Evolutionary conservation across 352 stramenopile species (phyloP).

Genomic region (Globisporangium megalacanthum): DNA sequence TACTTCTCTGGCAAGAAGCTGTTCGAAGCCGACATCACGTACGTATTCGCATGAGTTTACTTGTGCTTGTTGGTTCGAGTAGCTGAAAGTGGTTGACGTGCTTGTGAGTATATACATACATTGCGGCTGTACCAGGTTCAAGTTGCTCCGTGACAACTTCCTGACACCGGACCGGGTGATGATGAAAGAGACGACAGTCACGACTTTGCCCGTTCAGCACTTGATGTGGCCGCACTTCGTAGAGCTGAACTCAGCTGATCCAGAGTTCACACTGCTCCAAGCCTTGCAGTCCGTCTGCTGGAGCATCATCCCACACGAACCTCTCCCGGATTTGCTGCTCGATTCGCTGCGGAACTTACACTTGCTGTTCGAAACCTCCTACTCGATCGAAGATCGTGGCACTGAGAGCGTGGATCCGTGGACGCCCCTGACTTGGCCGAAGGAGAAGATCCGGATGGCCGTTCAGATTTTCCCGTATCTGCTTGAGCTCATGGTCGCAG

Average conservation of each 20-base stretch:
- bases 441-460: slow-evolving; percentile 30
- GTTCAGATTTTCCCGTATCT: slow-evolving; percentile 29
- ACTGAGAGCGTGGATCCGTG: not conserved
- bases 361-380: slow-evolving; percentile 15
- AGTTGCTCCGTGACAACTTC: slow-evolving; percentile 52
- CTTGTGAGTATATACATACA: not conserved
- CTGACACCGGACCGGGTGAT: slow-evolving; percentile 37
- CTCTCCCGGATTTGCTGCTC: slow-evolving; percentile 32
- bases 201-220: slow-evolving; percentile 9
- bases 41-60: slow-evolving; percentile 1
- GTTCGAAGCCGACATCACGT: slow-evolving; percentile 40
- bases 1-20: slow-evolving; percentile 32
- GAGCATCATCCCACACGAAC: slow-evolving; percentile 33
- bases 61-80: no score
- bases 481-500: slow-evolving; percentile 30
- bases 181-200: slow-evolving; percentile 39
- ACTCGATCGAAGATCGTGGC: not conserved
- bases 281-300: slow-evolving; percentile 21
- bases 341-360: slow-evolving; percentile 35
- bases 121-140: slow-evolving; percentile 24
- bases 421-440: slow-evolving; percentile 15
- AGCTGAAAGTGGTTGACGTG: not conserved
- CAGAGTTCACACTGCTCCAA: slow-evolving; percentile 31
- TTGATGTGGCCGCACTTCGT: slow-evolving; percentile 29
- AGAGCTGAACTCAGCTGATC: slow-evolving; percentile 34